These are phyloP conservation scores for Claviceps capensis DNA, from an alignment of 2,329 filamentous ascomycete genomes.

Conservation along the genomic window DNA sequence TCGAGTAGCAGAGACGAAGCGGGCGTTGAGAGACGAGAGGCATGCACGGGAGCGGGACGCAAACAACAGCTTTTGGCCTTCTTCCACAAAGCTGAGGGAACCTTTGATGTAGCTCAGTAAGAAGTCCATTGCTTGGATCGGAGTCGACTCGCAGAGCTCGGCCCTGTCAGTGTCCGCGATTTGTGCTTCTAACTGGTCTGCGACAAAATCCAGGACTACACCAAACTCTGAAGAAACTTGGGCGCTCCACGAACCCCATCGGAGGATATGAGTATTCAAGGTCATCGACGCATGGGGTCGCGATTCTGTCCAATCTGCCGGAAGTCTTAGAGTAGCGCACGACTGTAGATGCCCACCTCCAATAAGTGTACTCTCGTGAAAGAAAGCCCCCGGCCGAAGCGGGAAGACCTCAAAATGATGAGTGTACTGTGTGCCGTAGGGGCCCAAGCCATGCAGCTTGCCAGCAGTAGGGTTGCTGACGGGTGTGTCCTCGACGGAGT, in stretches of 20 bases:
- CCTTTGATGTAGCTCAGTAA: constrained; percentile 33
- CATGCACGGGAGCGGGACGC: constrained; percentile 29
- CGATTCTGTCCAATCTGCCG: constrained; percentile 7
- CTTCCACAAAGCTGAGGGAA: constrained; percentile 25
- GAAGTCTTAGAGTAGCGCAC: constrained; percentile 19
- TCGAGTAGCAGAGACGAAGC: constrained; percentile 10
- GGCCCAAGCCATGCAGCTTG: constrained; percentile 38
- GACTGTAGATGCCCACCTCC: constrained; percentile 31
- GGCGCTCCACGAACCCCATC: constrained; percentile 44
- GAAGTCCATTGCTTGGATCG: constrained; percentile 26
- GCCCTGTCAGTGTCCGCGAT: not conserved
- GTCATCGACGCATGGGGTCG: constrained; percentile 26
- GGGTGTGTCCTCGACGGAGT: constrained; percentile 4
- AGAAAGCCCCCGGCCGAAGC: constrained; percentile 40
- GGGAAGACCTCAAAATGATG: constrained; percentile 51
- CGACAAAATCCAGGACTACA: constrained; percentile 44
- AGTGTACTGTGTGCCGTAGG: constrained; percentile 47
- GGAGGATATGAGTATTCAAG: constrained; percentile 34
- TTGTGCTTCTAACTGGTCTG: constrained; percentile 27
- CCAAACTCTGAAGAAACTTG: constrained; percentile 47
- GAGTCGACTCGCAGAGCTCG: constrained; percentile 6
- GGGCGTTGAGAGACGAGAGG: constrained; percentile 25
- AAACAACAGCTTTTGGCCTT: constrained; percentile 26
- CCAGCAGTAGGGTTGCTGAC: constrained; percentile 9
- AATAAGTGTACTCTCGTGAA: constrained; percentile 45